Evolutionary conservation across 768 basidiomycete species (phyloP).

Genomic region (Chalciporus chontae): DNA sequence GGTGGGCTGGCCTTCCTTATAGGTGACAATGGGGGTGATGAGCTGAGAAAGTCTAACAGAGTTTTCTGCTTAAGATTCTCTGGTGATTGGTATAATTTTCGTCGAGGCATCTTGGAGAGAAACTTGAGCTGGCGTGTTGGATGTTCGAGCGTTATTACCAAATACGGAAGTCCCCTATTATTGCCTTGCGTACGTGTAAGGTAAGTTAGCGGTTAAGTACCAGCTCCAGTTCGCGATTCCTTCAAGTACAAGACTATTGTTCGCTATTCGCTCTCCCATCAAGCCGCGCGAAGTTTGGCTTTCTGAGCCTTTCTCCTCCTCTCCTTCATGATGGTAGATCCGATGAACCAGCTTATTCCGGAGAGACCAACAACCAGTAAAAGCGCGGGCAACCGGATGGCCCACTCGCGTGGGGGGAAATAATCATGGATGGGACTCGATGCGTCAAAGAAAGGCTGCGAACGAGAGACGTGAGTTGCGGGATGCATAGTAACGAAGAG

Average conservation of each 20-base stretch:
- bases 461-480: constrained; percentile 7
- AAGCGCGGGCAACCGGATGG: constrained; percentile 80
- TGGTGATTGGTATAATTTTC: constrained; percentile 11
- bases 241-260: background rate
- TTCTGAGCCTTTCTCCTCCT: constrained; percentile 64
- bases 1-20: constrained; percentile 1
- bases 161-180: background rate
- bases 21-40: constrained; percentile 29
- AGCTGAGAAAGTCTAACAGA: constrained; percentile 33
- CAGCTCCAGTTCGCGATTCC: too few species aligned
- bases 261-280: constrained; percentile 17
- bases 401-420: constrained; percentile 93
- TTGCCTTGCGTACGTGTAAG: too few species aligned
- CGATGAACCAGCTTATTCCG: constrained; percentile 81
- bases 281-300: constrained; percentile 60
- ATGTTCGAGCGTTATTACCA: too few species aligned
- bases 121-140: too few species aligned
- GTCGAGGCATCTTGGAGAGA: constrained; percentile 16
- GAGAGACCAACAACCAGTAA: constrained; percentile 76
- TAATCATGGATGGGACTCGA: constrained; percentile 69
- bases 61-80: constrained; percentile 42
- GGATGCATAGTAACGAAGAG: background rate
- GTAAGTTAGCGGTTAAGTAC: too few species aligned
- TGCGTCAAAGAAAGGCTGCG: constrained; percentile 76
- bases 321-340: constrained; percentile 70